Percentiles rank a stretch among this genome's conserved stretches.
Evolutionary conservation across 2,329 filamentous ascomycete genomes (phyloP).

Genomic region (Cladosporium colombiae): DNA sequence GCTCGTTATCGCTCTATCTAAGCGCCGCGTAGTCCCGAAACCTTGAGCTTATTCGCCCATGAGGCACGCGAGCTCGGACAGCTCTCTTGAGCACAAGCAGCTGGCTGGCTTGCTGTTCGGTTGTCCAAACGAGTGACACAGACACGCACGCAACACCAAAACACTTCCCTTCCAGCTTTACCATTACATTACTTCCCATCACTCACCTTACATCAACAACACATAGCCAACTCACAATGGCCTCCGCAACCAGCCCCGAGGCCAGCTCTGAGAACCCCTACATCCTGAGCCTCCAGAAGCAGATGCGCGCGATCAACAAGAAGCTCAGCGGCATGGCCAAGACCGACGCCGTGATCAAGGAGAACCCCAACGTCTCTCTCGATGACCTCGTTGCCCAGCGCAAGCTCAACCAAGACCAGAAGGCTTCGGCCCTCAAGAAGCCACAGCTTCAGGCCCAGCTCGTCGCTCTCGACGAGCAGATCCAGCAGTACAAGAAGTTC

Average conservation of each 20-base stretch:
- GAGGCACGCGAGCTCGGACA: slow-evolving; percentile 8
- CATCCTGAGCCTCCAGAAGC: slow-evolving; percentile 90
- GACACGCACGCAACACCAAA: background rate
- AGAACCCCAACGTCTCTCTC: slow-evolving; percentile 69
- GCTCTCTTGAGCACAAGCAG: background rate
- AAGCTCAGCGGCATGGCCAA: slow-evolving; percentile 80
- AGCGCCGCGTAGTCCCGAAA: background rate
- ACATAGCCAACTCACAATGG: slow-evolving; percentile 15
- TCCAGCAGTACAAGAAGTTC: slow-evolving; percentile 72
- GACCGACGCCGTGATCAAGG: slow-evolving; percentile 67
- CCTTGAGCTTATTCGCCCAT: background rate
- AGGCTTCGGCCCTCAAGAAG: slow-evolving; percentile 75
- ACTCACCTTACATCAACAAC: background rate
- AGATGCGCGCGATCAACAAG: slow-evolving; percentile 88
- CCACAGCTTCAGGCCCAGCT: slow-evolving; percentile 69
- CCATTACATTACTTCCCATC: background rate
- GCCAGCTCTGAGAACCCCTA: slow-evolving; percentile 71
- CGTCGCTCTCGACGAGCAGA: slow-evolving; percentile 70
- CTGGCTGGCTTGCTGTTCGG: background rate
- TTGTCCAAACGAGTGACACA: background rate
- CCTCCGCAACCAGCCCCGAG: slow-evolving; percentile 42
- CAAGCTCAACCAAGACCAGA: slow-evolving; percentile 80
- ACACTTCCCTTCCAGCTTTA: background rate
- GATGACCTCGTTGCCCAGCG: slow-evolving; percentile 70
- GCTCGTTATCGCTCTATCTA: slow-evolving; percentile 2